These are phyloP conservation scores for Zygoascus bituminiphila DNA, from an alignment of 805 yeast species.

Conservation along the genomic window DNA sequence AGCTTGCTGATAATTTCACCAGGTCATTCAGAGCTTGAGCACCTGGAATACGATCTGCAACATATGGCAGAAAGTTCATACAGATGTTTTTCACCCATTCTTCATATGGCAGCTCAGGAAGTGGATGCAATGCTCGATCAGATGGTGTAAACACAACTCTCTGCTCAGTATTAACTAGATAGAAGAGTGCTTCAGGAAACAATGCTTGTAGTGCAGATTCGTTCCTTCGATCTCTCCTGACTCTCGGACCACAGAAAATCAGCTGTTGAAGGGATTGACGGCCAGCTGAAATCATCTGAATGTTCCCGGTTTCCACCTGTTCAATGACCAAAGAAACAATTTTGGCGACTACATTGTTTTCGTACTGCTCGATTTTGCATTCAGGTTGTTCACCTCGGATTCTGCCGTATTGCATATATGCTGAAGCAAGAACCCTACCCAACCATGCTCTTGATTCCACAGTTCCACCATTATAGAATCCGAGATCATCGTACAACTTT, in stretches of 20 bases:
- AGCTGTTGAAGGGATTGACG: not conserved
- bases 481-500: not conserved
- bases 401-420: conserved; percentile 7
- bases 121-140: conserved; percentile 1
- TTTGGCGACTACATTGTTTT: conserved; percentile 2
- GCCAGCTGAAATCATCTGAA: conserved; percentile 1
- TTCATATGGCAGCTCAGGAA: conserved; percentile 1
- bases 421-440: not conserved
- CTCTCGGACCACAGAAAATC: not conserved
- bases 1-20: not conserved
- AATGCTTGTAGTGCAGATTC: not conserved
- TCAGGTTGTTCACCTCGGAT: conserved; percentile 6
- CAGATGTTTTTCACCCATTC: not conserved
- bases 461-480: not conserved
- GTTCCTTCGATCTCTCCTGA: not conserved
- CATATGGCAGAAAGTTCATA: conserved; percentile 1
- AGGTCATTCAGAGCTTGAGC: not conserved
- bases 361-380: not conserved
- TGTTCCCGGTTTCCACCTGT: conserved; percentile 2
- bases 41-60: not conserved
- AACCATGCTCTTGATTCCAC: conserved; percentile 2
- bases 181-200: not conserved
- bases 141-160: not conserved
- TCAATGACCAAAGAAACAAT: conserved; percentile 3
- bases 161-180: not conserved